Base-by-base conservation (phyloP, 2,329 filamentous ascomycete genomes). In the Colletotrichum kahawae region DNA sequence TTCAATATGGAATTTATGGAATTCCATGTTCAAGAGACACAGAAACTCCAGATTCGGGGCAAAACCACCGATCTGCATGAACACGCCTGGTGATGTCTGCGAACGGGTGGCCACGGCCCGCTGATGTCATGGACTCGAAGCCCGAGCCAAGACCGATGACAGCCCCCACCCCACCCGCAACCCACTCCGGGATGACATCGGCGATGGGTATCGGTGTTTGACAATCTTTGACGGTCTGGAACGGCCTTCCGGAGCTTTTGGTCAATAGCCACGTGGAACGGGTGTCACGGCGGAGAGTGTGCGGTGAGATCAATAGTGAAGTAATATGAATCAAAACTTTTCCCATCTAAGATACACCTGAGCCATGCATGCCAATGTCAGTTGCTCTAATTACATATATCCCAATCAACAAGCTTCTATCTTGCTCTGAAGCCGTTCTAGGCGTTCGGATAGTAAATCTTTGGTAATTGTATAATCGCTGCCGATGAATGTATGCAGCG, bases 81-180 rank as follows among this genome's bases (percentile, higher is more conserved):
- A 70, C 29, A 5, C 29, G n/a, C 18, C 21, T 16, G 67, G 56
- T 54, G 57, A 60, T 60, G 57, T 13, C n/a, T 70, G 67, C 29
- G 67, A 70, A 64, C 21, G 38, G 36, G 18, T 33, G 31, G 66
- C 14, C 33, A 18, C 66, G 14, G 54, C 21, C 57, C 14, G 67
- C 67, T 70, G 67, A 70, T 70, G 67, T 70, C 67, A 70, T 64
- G 67, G 29, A 70, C 34, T 36, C n/a, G 57, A 64, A 29, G 57
- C 13, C 38, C 57, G 36, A 70, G 67, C 38, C 67, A 63, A 70
- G 67, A 70, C 67, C 57, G 67, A 36, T 34, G 57, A 54, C 38
- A 64, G 29, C 9, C 57, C 57, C 57, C 31, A 60, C 29, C 18
- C 29, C 29, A 31, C 57, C 29, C 57, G 31, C n/a, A 60, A 60